Base-by-base conservation (phyloP, 371 early-diverging fungal species). In the Dinochytrium kinnereticum region DNA sequence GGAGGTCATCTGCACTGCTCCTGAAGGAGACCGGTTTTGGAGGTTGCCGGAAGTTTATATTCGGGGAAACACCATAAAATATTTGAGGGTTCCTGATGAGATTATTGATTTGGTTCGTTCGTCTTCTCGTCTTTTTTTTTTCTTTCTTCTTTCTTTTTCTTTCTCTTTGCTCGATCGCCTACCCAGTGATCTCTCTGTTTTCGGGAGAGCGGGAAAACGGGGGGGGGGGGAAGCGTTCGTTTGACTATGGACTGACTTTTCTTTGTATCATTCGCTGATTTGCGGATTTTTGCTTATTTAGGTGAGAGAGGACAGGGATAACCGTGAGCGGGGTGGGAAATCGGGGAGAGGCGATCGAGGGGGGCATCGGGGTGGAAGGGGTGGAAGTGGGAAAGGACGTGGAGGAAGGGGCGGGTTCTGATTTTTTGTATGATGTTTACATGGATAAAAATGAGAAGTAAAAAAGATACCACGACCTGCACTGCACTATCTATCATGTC, bases 11-110 rank as follows among this genome's bases (percentile, higher is more conserved):
- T 93, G 93, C 80, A 98, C 98, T 0, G 92, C 93, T 0, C 90
- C 96, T 44, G 96, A 96, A 77, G 96, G 97, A 31, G 94, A 96
- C 78, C 86, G 90, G 68, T 98, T 98, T 78, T 96, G 94, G 94
- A 88, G 94, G 34, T 83, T 97, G 53, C 89, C 93, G 13, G 98
- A 97, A 80, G 53, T 93, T 71, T 96, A 95, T 78, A 92, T 98
- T 72, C 89, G 95, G 77, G 98, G 98, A 69, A 93, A 89, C 78
- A 94, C 94, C 5, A 94, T 98, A 77, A 97, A 97, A 85, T 96
- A 95, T 79, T 85, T 98, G 75, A 92, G 96, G 64, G 89, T 98
- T 26, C 97, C 95, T 7, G 95, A 95, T 76, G 94, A 92, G 73
- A 84, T 89, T 69, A 75, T 98, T 30, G 96, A 97, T 72, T 90